A percentile compares a stretch with the other conserved stretches of the same genome.
phyloP scores from a whole-genome alignment of 306 rosid genomes.

The Trifolium fragiferum region DNA sequence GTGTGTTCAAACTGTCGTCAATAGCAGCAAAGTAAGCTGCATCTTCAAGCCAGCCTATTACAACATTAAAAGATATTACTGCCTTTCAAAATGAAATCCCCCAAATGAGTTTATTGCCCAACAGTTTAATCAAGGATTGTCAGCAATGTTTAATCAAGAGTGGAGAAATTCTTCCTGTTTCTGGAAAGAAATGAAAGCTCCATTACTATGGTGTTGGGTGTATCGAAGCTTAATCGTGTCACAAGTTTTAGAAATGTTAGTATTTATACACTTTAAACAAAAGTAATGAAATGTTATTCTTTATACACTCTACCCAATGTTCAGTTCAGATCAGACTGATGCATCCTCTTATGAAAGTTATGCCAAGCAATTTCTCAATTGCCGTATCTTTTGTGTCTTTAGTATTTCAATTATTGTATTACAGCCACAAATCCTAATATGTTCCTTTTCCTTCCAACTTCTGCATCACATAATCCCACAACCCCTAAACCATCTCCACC shows the following conservation, averaged over 20 bases:
- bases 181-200: not conserved
- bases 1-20: conserved; percentile 65
- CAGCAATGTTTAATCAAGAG: not conserved
- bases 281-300: not conserved
- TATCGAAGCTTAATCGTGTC: not conserved
- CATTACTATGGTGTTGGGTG: conserved; percentile 1
- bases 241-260: not conserved
- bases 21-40: conserved; percentile 98
- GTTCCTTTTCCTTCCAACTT: conserved; percentile 28
- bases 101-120: conserved; percentile 1
- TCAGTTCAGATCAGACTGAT: conserved; percentile 31
- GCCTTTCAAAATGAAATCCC: conserved; percentile 36
- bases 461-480: conserved; percentile 18
- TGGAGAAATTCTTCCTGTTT: not conserved
- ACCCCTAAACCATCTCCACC: not conserved
- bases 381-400: conserved; percentile 11
- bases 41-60: conserved; percentile 93
- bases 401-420: conserved; percentile 13
- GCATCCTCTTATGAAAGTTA: conserved; percentile 31
- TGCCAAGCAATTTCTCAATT: conserved; percentile 16
- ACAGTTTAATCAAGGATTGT: not conserved
- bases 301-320: not conserved
- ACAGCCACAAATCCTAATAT: conserved; percentile 22
- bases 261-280: not conserved
- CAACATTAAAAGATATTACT: conserved; percentile 43